Conservation (phyloP, 2,329 filamentous ascomycete genomes). For the Zasmidium angulare region DNA sequence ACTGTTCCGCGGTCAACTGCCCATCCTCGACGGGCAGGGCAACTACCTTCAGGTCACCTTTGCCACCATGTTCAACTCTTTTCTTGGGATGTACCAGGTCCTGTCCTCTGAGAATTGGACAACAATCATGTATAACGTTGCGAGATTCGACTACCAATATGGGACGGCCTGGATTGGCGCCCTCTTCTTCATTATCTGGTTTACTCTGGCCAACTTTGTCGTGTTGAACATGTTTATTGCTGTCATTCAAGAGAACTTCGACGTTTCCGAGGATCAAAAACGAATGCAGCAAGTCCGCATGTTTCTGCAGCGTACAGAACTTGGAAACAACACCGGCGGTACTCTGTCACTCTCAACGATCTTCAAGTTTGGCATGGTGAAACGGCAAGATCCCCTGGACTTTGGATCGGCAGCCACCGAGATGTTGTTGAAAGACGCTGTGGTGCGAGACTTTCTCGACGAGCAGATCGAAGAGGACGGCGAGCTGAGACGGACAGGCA, state of each 20-base stretch:
- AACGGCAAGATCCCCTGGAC: conserved; percentile 78
- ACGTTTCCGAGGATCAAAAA: conserved; percentile 97
- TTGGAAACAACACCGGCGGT: conserved; percentile 63
- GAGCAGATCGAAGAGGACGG: conserved; percentile 53
- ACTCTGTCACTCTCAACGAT: conserved; percentile 72
- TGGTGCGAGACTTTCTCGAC: conserved; percentile 92
- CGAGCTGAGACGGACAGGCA: conserved; percentile 19
- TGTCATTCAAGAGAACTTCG: conserved; percentile 99
- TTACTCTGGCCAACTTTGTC: conserved; percentile 92
- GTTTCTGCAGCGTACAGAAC: conserved; percentile 86
- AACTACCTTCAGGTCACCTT: conserved; percentile 72
- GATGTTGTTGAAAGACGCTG: conserved; percentile 93
- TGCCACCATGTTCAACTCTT: conserved; percentile 89
- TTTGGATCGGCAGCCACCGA: conserved; percentile 90
- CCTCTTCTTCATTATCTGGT: conserved; percentile 90
- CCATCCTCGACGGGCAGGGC: conserved; percentile 58
- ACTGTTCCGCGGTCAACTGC: conserved; percentile 85
- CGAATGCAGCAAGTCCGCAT: conserved; percentile 93
- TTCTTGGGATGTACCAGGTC: conserved; percentile 96
- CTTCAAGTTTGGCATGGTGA: conserved; percentile 62
- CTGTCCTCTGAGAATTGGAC: conserved; percentile 98
- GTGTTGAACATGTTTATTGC: conserved; percentile 99
- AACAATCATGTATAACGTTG: conserved; percentile 77
- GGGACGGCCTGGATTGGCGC: conserved; percentile 91
- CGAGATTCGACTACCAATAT: conserved; percentile 62